phyloP scores from a whole-genome alignment of 768 basidiomycete genomes.

The Termitomyces sp. region DNA sequence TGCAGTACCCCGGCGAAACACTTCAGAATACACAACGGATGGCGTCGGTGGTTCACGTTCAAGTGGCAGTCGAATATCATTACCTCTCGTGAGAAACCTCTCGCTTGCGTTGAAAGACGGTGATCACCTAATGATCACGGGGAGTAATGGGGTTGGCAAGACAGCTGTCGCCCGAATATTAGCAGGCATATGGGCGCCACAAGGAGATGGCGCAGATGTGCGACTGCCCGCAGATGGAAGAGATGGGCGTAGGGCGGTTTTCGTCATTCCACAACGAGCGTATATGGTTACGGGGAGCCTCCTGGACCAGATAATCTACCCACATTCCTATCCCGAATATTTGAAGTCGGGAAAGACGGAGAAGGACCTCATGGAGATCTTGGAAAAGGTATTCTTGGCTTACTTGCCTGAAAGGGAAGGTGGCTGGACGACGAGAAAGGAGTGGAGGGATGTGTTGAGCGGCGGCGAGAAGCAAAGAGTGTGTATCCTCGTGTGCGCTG shows the following conservation, averaged over 20 bases:
- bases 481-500: constrained; percentile 13
- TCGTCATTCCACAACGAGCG: constrained; percentile 87
- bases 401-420: constrained; percentile 88
- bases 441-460: constrained; percentile 94
- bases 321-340: constrained; percentile 77
- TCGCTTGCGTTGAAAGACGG: constrained; percentile 58
- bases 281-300: constrained; percentile 89
- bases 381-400: constrained; percentile 76
- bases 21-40: constrained; percentile 3
- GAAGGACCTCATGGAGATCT: constrained; percentile 67
- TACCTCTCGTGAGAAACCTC: constrained; percentile 66
- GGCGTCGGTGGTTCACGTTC: not conserved
- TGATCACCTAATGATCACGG: constrained; percentile 92
- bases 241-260: constrained; percentile 51
- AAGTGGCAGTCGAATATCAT: constrained; percentile 17
- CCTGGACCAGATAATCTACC: constrained; percentile 92
- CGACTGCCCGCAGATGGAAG: constrained; percentile 26
- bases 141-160: constrained; percentile 90
- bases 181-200: constrained; percentile 82
- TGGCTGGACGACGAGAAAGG: constrained; percentile 84
- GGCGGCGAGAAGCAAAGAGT: constrained; percentile 96
- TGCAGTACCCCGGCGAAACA: constrained; percentile 40
- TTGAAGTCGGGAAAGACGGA: constrained; percentile 53
- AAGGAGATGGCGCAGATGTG: constrained; percentile 28
- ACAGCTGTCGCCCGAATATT: constrained; percentile 85